Evolutionary conservation across 805 yeast genomes (phyloP), one percentile per base, ranked within the genome.

Genomic region (Candida vartiovaarae): DNA sequence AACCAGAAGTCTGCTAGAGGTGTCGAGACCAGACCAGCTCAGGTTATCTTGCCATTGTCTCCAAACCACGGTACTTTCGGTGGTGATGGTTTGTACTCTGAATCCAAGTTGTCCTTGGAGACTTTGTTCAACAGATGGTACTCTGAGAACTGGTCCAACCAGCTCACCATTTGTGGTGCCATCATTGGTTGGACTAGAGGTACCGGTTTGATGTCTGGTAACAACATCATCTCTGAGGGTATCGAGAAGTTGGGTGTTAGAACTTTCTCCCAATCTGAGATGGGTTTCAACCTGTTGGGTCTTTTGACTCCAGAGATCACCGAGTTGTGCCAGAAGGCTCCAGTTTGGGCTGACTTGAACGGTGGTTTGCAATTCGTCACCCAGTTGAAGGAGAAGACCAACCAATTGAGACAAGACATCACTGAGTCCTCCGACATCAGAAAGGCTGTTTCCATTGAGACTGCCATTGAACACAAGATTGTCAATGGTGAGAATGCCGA

Each of bases 141-240:
- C 68, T 90, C 99, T 39, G 99, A 93, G 75, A 84, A 89, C 47
- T 93, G 99, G 99, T 82, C 84, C 38, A 72, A 84, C 53, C 93
- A 86, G 72, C 80, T 93, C 71, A 93, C 98, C 47, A 74, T 93
- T 48, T 90, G 97, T 68, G 99, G 99, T 75, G 97, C 99, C 38
- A 78, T 93, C 54, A 93, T 93, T 67, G 99, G 99, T 65, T 93
- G 99, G 99, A 93, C 99, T 52, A 87, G 99, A 77, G 99, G 99
- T 68, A 93, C 99, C 47, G 99, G 99, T 62, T 81, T 93, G 63
- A 93, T 93, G 99, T 76, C 89, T 61, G 97, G 83, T 57, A 93
- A 93, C 77, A 93, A 93, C 73, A 84, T 88, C 64, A 87, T 93
- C 65, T 96, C 99, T 49, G 96, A 90, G 71, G 97, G 97, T 55